phyloP scores from a whole-genome alignment of 202 grass and related monocot genomes.

The Saccharum hybrid region DNA sequence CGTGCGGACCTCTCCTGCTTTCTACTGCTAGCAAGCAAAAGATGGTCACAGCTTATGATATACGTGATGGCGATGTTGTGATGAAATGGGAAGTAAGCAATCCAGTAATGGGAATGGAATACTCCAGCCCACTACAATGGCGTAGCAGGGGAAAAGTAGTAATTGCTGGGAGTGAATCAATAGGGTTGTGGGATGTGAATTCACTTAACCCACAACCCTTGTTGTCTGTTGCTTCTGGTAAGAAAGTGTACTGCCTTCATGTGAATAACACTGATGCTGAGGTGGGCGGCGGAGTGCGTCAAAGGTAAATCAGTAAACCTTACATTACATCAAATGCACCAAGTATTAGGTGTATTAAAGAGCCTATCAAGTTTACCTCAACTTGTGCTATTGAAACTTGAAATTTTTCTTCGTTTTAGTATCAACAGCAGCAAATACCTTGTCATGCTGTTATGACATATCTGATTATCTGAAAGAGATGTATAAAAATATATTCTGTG shows the following conservation, averaged over 20 bases:
- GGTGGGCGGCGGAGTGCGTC: conserved; percentile 81
- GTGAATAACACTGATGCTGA: conserved; percentile 95
- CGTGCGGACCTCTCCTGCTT: conserved; percentile 85
- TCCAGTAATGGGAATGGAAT: conserved; percentile 74
- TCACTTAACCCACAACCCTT: conserved; percentile 82
- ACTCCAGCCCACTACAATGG: conserved; percentile 93
- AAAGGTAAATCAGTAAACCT: conserved; percentile 60
- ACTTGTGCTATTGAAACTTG: neutral
- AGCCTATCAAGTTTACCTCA: neutral
- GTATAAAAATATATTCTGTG: neutral
- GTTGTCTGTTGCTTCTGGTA: conserved; percentile 74
- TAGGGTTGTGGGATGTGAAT: conserved; percentile 98
- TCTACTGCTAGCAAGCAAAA: conserved; percentile 78
- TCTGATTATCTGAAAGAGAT: conserved; percentile 21
- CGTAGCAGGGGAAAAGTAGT: conserved; percentile 86
- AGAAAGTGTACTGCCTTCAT: conserved; percentile 85
- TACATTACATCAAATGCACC: neutral
- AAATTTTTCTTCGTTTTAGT: neutral
- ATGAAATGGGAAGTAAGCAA: conserved; percentile 89
- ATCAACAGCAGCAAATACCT: neutral
- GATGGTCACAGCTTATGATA: conserved; percentile 73
- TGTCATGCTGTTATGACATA: neutral
- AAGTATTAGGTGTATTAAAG: neutral
- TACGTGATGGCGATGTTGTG: conserved; percentile 83
- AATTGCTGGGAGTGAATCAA: conserved; percentile 66